phyloP scores from a whole-genome alignment of 2,329 filamentous ascomycete species.

The Clonostachys solani region DNA sequence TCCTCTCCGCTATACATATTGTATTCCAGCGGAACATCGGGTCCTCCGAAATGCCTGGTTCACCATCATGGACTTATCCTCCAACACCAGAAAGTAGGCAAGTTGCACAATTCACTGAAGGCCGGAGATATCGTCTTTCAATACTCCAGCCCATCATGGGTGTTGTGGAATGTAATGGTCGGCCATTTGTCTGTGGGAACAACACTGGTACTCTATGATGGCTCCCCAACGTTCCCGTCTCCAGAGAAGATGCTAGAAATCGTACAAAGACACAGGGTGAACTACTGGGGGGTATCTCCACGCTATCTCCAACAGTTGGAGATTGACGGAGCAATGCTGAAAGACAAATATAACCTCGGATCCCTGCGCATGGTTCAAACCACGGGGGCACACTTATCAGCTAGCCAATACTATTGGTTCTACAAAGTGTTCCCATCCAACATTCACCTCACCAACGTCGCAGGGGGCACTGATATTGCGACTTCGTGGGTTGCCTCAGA shows the following conservation, averaged over 20 bases:
- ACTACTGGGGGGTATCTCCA: not conserved
- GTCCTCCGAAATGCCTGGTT: slow-evolving; percentile 1
- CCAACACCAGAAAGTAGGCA: not conserved
- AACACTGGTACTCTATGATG: slow-evolving; percentile 9
- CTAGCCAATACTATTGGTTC: slow-evolving; percentile 1
- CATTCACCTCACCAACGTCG: not conserved
- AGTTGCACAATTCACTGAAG: not conserved
- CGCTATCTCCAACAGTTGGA: slow-evolving; percentile 19
- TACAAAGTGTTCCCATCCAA: not conserved
- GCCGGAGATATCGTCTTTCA: not conserved
- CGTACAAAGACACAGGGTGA: slow-evolving; percentile 3
- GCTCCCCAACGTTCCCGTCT: slow-evolving; percentile 7
- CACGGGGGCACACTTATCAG: not conserved
- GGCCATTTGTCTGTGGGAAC: not conserved
- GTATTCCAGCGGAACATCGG: slow-evolving; percentile 1
- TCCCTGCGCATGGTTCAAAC: not conserved
- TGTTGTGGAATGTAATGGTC: not conserved
- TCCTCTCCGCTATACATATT: not conserved
- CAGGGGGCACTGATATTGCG: slow-evolving; percentile 40
- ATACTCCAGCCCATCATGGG: slow-evolving; percentile 1
- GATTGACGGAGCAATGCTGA: not conserved
- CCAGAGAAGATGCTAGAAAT: slow-evolving; percentile 4
- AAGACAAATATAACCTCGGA: not conserved
- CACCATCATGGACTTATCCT: slow-evolving; percentile 1
- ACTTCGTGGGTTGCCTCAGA: slow-evolving; percentile 23